A percentile compares a stretch with the other conserved stretches of the same genome.
phyloP scores from a whole-genome alignment of 345 rosid genomes.

The Erodium maritimum region DNA sequence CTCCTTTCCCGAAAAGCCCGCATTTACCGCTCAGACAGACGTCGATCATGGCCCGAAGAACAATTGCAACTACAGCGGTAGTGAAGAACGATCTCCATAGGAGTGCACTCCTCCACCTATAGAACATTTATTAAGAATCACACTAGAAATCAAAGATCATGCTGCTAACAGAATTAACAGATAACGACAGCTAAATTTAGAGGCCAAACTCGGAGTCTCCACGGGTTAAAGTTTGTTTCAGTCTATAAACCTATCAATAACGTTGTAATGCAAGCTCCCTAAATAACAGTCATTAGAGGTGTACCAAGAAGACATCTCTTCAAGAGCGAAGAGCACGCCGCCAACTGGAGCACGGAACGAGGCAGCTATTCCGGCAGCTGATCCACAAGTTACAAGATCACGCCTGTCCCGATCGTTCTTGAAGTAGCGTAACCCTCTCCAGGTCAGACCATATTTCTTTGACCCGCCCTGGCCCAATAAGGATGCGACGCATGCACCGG shows the following conservation, averaged over 20 bases:
- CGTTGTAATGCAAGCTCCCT: background rate
- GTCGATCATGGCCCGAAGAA: slow-evolving; percentile 85
- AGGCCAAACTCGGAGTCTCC: background rate
- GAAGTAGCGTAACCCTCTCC: slow-evolving; percentile 75
- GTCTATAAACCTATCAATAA: background rate
- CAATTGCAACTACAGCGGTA: slow-evolving; percentile 73
- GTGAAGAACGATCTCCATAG: slow-evolving; percentile 89
- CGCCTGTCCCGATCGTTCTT: slow-evolving; percentile 79
- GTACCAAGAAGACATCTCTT: slow-evolving; percentile 97
- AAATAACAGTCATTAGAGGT: slow-evolving; percentile 5
- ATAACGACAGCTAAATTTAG: too few relatives aligned
- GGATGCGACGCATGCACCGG: slow-evolving; percentile 88
- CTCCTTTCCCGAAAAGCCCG: slow-evolving; percentile 88
- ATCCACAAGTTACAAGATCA: slow-evolving; percentile 88
- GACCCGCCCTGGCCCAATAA: slow-evolving; percentile 88
- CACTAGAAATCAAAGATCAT: too few relatives aligned
- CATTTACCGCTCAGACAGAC: slow-evolving; percentile 73
- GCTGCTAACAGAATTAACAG: background rate
- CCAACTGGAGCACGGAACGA: slow-evolving; percentile 93
- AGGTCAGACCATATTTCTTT: slow-evolving; percentile 51
- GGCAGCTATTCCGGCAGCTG: slow-evolving; percentile 95
- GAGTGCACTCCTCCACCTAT: slow-evolving; percentile 89
- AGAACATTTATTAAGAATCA: too few relatives aligned
- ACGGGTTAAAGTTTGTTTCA: background rate
- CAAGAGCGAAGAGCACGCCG: slow-evolving; percentile 83